A percentile compares a stretch with the other conserved stretches of the same genome.
Evolutionary conservation across 148 eudicot species (phyloP).

Genomic region (Chenopodium formosanum): DNA sequence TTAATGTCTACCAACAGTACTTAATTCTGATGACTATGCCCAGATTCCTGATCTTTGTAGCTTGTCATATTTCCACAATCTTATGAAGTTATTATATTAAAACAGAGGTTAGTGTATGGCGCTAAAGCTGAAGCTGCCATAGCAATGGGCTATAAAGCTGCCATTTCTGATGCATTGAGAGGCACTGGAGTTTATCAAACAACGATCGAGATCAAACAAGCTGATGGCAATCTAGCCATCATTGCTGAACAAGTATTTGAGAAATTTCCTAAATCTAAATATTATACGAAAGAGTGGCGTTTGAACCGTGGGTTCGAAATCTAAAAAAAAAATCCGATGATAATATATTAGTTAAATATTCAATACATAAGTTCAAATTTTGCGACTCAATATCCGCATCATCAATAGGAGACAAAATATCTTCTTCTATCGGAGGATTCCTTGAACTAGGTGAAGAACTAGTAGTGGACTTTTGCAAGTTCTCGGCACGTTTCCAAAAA

Average conservation of each 20-base stretch:
- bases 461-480: too few species aligned
- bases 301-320: too few species aligned
- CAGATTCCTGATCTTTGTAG: background rate
- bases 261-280: constrained; percentile 37
- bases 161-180: constrained; percentile 72
- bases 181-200: constrained; percentile 72
- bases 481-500: too few species aligned
- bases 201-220: constrained; percentile 71
- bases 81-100: too few species aligned
- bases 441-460: too few species aligned
- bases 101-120: constrained; percentile 62
- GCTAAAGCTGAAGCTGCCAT: constrained; percentile 79
- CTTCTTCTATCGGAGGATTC: too few species aligned
- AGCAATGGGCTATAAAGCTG: constrained; percentile 59
- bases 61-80: background rate
- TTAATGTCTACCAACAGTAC: background rate
- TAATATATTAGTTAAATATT: too few species aligned
- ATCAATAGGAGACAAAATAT: too few species aligned
- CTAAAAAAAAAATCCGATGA: too few species aligned
- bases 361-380: too few species aligned
- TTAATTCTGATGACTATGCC: background rate
- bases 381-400: too few species aligned
- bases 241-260: constrained; percentile 84
- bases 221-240: constrained; percentile 54
- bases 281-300: too few species aligned